Evolutionary conservation across 352 stramenopile genomes (phyloP), one percentile per base, ranked within the genome.

Genomic region (Saprolegnia parasitica): DNA sequence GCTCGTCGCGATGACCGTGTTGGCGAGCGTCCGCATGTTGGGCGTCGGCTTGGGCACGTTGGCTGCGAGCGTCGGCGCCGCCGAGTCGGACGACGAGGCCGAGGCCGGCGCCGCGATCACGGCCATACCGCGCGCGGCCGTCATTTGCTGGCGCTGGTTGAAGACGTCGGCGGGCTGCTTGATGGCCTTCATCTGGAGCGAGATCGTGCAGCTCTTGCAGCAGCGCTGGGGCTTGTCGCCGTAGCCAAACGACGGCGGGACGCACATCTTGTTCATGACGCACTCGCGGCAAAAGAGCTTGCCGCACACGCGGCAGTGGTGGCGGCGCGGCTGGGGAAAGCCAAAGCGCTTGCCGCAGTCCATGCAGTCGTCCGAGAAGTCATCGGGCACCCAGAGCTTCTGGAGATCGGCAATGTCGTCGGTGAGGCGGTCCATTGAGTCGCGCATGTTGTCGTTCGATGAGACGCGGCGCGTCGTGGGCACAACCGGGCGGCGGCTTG

Each of bases 311-410:
- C 86, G 86, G 72, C 86, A 95, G 72, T 95, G 86, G 76, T 95
- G 86, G 15, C 86, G 86, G 65, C 83, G 83, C 16, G 84, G 82
- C 73, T 92, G 91, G 46, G 82, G 81, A 66, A 93, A 92, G 42
- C 82, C 85, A 68, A 95, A 95, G 20, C 77, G 68, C n/a, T 82
- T 72, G 56, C 90, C 89, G 73, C 86, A 95, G 77, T 95, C 85
- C 86, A 95, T 95, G 70, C 86, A 95, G 61, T 95, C 84, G 71
- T 29, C 81, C 24, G 84, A 92, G 52, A 95, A 95, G 77, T 92
- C 91, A 78, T 95, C 83, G 0, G 86, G 86, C 35, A 95, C 84
- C 86, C 86, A 95, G 54, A 95, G 80, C 75, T 93, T 86, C 62
- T 95, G 83, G 3, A 95, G 79, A 5, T 82, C 81, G 5, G 86